Base-by-base conservation (phyloP, 2,329 filamentous ascomycete species). In the Trichoderma sp. region DNA sequence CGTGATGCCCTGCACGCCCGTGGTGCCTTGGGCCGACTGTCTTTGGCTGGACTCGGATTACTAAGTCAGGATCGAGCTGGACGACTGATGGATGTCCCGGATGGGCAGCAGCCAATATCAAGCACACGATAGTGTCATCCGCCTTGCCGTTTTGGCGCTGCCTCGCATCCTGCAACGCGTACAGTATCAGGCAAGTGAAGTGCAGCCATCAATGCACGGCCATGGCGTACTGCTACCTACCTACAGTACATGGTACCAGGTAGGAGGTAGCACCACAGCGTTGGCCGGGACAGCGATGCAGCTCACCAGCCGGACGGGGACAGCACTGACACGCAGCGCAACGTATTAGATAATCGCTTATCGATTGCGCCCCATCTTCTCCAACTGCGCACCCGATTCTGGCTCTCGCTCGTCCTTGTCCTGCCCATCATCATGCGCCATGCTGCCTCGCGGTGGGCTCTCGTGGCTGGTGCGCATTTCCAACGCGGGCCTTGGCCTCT, bases 401-500 rank as follows among this genome's bases (percentile, higher is more conserved):
- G 29, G 67, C 52, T 24, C 66, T 61, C 47, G 33, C 33, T n/a
- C 43, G 31, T 52, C 35, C 56, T 19, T 57, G 47, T 56, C 60
- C 29, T 66, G 68, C 61, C 37, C 68, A 57, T 64, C 68, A 70
- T 68, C 49, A 67, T 70, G 62, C 62, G 56, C 64, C 52, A 55
- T 63, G 52, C 64, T 68, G 53, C 64, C 49, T 60, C 65, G 61
- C 49, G 52, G 69, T 55, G 56, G 64, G 59, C 37, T 56, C 66
- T n/a, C 37, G 68, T 68, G 68, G 68, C 68, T 63, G 68, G 68
- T 61, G 64, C 33, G 47, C 57, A 24, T 65, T 65, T 66, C 43
- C 47, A 62, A 62, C 68, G 61, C 68, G 60, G 69, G 60, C 68
- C 69, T 73, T 70, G 69, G 52, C 27, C 56, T 62, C 13, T 53